phyloP scores from a whole-genome alignment of 2,329 filamentous ascomycete genomes.

The Cercospora zeina region DNA sequence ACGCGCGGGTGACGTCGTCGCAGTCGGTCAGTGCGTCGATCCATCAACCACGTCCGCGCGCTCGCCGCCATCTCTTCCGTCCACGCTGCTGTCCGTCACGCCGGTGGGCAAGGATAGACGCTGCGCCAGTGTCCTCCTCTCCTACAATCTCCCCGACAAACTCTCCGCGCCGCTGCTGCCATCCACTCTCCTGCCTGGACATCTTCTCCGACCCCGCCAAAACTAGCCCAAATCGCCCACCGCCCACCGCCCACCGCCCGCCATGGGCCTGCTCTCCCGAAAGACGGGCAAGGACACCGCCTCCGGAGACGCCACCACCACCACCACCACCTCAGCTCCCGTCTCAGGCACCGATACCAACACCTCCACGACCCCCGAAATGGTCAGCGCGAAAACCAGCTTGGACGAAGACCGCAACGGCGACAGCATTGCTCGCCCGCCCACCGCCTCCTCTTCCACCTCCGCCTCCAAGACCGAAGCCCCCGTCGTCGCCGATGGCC shows the following conservation, averaged over 20 bases:
- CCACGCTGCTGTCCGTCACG: too few species aligned
- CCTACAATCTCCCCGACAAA: neutral
- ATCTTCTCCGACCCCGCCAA: neutral
- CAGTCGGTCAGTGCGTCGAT: constrained; percentile 1
- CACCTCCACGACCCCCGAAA: constrained; percentile 16
- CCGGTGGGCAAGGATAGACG: constrained; percentile 3
- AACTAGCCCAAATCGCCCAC: constrained; percentile 1
- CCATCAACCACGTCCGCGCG: neutral
- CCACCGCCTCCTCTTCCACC: neutral
- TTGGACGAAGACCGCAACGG: constrained; percentile 14
- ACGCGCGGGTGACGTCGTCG: constrained; percentile 5
- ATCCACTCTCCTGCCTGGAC: neutral
- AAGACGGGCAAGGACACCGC: constrained; percentile 15
- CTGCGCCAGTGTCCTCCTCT: neutral
- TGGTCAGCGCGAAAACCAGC: constrained; percentile 14
- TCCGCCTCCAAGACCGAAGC: neutral
- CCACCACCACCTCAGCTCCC: neutral
- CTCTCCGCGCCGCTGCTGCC: neutral
- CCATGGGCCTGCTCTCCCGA: constrained; percentile 15
- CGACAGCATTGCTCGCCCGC: neutral
- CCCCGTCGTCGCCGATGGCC: constrained; percentile 33
- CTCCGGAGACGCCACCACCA: constrained; percentile 4
- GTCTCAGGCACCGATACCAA: constrained; percentile 8
- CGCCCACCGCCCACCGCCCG: constrained; percentile 7
- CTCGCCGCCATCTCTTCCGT: neutral